These are phyloP conservation scores for Gracilaria caudata DNA, from an alignment of 23 red algal genomes.

Conservation along the genomic window DNA sequence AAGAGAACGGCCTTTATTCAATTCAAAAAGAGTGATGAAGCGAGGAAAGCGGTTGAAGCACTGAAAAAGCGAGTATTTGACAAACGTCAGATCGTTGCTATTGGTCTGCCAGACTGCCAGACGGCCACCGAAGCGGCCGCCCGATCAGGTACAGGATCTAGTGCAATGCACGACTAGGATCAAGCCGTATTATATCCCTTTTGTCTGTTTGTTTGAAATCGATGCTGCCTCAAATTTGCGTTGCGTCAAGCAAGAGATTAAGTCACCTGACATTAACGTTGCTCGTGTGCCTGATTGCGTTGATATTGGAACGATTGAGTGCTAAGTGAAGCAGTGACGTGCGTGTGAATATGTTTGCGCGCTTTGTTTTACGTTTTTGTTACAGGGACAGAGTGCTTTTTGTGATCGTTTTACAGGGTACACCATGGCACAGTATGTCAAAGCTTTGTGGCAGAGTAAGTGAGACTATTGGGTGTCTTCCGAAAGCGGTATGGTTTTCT, in stretches of 20 bases:
- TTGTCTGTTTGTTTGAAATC: constrained; percentile 18
- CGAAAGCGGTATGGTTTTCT: constrained; percentile 37
- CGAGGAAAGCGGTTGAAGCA: constrained; percentile 43
- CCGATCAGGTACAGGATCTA: constrained; percentile 36
- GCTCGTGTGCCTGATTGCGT: constrained; percentile 35
- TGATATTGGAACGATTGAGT: not conserved
- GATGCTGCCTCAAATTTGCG: not conserved
- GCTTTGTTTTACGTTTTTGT: constrained; percentile 23
- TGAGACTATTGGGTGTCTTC: constrained; percentile 19
- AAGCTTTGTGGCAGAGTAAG: constrained; percentile 33
- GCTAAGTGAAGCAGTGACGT: constrained; percentile 6
- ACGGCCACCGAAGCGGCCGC: constrained; percentile 48
- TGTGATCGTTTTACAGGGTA: constrained; percentile 10
- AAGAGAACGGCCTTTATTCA: constrained; percentile 45
- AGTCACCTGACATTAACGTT: constrained; percentile 24
- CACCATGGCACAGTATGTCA: constrained; percentile 14
- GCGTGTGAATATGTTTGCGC: constrained; percentile 21
- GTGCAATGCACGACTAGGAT: constrained; percentile 13
- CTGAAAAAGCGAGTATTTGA: constrained; percentile 56
- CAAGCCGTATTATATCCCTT: not conserved
- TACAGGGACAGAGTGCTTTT: constrained; percentile 29
- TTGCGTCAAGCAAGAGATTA: not conserved
- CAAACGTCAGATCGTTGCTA: constrained; percentile 49
- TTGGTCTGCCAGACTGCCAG: constrained; percentile 19
- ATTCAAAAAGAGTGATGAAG: constrained; percentile 31